phyloP scores from a whole-genome alignment of 768 basidiomycete genomes.

The Kwoniella dejecticola region DNA sequence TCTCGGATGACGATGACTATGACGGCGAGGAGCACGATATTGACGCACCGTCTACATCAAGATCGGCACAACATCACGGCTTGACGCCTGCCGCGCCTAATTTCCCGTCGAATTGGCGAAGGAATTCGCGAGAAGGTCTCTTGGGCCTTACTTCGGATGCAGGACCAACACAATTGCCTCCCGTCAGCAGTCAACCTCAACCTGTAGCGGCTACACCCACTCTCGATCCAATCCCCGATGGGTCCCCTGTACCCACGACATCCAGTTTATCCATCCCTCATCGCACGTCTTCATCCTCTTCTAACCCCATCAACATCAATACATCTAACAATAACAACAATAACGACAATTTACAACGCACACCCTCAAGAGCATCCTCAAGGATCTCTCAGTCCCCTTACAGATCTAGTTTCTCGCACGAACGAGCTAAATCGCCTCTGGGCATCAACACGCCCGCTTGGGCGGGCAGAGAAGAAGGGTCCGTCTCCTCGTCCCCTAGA shows the following conservation, averaged over 20 bases:
- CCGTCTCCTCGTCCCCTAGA: conserved; percentile 2
- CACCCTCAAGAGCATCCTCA: conserved; percentile 19
- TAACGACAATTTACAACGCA: conserved; percentile 7
- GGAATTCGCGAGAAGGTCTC: conserved; percentile 9
- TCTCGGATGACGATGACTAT: conserved; percentile 52
- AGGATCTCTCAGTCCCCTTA: conserved; percentile 20
- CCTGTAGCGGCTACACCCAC: conserved; percentile 23
- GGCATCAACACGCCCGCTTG: conserved; percentile 1
- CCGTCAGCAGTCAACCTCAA: conserved; percentile 3
- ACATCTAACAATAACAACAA: neutral
- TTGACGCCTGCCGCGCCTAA: conserved; percentile 19
- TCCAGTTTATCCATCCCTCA: neutral
- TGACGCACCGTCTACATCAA: conserved; percentile 2
- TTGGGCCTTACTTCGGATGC: conserved; percentile 1
- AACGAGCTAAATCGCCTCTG: conserved; percentile 23
- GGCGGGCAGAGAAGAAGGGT: neutral
- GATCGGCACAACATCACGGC: neutral
- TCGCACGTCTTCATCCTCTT: neutral
- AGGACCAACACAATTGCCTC: neutral
- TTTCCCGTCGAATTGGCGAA: conserved; percentile 11
- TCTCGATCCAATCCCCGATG: conserved; percentile 40
- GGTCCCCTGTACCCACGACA: conserved; percentile 23
- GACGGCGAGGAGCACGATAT: conserved; percentile 19
- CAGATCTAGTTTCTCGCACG: conserved; percentile 4
- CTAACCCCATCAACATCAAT: neutral